A percentile compares a stretch with the other conserved stretches of the same genome.
Conservation (phyloP, 2,329 filamentous ascomycete species). For the Botrytis hyacinthi region DNA sequence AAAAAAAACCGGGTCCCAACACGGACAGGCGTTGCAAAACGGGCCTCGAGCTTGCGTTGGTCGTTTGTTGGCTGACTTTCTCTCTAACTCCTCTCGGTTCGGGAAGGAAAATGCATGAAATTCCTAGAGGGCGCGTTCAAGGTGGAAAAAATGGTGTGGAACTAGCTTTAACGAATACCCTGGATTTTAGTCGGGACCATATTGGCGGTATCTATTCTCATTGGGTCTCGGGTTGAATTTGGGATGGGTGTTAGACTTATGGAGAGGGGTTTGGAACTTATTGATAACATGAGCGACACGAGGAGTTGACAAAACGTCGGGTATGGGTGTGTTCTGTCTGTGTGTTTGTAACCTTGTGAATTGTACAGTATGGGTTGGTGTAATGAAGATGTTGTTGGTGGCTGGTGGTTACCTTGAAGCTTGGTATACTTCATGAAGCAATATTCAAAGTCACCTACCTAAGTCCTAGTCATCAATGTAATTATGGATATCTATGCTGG, state of each 20-base stretch:
- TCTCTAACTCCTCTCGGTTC: constrained; percentile 7
- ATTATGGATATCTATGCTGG: background rate
- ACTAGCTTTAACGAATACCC: background rate
- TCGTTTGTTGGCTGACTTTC: background rate
- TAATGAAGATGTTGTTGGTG: background rate
- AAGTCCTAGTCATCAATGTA: background rate
- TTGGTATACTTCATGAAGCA: background rate
- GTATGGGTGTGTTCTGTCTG: background rate
- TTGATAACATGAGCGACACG: constrained; percentile 16
- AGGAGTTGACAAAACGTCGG: constrained; percentile 5
- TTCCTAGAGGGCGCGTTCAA: background rate
- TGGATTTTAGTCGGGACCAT: constrained; percentile 17
- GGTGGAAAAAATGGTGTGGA: background rate
- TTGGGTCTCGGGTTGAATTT: constrained; percentile 14
- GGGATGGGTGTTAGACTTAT: background rate
- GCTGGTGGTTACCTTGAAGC: background rate
- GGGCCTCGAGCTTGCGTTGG: constrained; percentile 3
- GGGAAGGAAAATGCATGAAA: background rate
- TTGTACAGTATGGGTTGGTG: background rate
- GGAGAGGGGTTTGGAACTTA: background rate
- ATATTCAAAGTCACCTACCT: too few relatives aligned
- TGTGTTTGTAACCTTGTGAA: background rate
- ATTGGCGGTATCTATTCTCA: constrained; percentile 11
- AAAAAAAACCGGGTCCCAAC: constrained; percentile 15
- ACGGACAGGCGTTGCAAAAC: background rate